These are phyloP conservation scores for Inosperma sp. DNA, from an alignment of 768 basidiomycete species.

Conservation along the genomic window DNA sequence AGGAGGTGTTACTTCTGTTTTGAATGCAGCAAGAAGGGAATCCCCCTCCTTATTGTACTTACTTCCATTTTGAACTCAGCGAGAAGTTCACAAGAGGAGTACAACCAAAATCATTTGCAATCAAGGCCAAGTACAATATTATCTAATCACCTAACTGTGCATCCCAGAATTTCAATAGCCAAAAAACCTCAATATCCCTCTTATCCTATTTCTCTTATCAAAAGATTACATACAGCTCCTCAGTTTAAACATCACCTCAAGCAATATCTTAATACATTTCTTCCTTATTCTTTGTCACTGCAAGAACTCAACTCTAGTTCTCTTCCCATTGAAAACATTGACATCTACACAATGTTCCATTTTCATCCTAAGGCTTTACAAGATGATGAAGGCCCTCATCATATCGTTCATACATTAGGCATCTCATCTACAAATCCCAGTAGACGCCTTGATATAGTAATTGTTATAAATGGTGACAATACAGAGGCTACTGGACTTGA, in stretches of 20 bases:
- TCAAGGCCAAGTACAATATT: too few species aligned
- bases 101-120: not conserved
- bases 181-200: conserved; percentile 13
- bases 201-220: conserved; percentile 9
- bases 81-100: not conserved
- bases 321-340: conserved; percentile 16
- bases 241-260: conserved; percentile 23
- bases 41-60: too few species aligned
- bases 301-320: not conserved
- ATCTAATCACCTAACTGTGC: too few species aligned
- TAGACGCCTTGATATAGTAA: conserved; percentile 25
- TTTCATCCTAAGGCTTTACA: conserved; percentile 17
- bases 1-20: too few species aligned
- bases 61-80: too few species aligned
- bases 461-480: conserved; percentile 13
- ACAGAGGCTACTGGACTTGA: conserved; percentile 23
- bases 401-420: conserved; percentile 20
- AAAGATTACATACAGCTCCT: conserved; percentile 10
- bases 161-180: conserved; percentile 8
- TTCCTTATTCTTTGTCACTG: conserved; percentile 1
- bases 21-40: too few species aligned
- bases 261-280: conserved; percentile 24
- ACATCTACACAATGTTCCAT: conserved; percentile 19
- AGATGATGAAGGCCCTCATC: conserved; percentile 16
- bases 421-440: conserved; percentile 7